Evolutionary conservation across 2,329 filamentous ascomycete species (phyloP), one percentile per base, ranked within the genome.

Genomic region (Leptographium radiaticola): DNA sequence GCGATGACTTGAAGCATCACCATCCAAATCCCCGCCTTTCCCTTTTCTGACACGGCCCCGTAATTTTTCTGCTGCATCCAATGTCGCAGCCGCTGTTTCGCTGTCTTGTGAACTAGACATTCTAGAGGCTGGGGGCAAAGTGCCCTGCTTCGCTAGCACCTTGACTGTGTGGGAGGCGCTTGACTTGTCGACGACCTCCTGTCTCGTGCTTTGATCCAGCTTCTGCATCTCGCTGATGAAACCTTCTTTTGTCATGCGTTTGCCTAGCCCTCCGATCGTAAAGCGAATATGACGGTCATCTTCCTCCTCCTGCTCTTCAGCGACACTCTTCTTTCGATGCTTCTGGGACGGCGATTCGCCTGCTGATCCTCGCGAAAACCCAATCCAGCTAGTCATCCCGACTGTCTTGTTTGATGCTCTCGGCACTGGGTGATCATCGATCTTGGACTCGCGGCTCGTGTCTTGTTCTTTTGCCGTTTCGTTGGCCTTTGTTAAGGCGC

Each of bases 231-330:
- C 81, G 48, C 76, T 73, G 57, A 93, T 81, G 64, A 93, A 91
- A 62, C 89, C 86, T 6, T 84, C 80, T 68, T 90, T 90, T 57
- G 78, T 89, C 79, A 93, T 84, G 49, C 87, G 80, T 57, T 76
- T 75, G 7, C 85, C 85, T n/a, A 82, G 79, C 38, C 83, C 81
- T 46, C 77, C 80, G 58, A 91, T 86, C 1, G 83, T 89, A 67
- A 90, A 91, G 15, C 87, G 79, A 53, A 91, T 82, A 53, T 81
- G 75, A 15, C 79, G 76, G 59, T 90, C 86, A 55, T 90, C 86
- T 2, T 78, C 75, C 2, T 76, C 75, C n/a, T 76, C 70, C 4
- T 70, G 63, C 13, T 71, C 68, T 7, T 67, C 65, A 5, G 64
- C 68, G 12, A 66, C 65, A 52, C 65, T 72, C 67, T 72, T 77